A percentile compares a stretch with the other conserved stretches of the same genome.
Conservation (phyloP, 2,329 filamentous ascomycete species). For the Apiospora phragmitis region DNA sequence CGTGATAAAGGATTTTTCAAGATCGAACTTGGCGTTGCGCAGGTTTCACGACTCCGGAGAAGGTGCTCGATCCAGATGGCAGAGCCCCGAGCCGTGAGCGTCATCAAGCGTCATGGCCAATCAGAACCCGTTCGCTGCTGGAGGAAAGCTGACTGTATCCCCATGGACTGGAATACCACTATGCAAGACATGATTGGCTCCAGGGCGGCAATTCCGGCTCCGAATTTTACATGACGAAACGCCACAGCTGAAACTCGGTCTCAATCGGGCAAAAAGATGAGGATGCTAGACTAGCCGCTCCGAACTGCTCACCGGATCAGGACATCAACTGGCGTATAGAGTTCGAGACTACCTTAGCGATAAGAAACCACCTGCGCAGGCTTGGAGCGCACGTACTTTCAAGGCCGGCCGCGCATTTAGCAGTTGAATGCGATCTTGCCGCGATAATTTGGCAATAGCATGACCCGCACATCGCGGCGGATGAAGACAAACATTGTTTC, state of each 20-base stretch:
- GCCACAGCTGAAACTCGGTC: conserved; percentile 39
- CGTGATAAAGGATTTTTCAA: not conserved
- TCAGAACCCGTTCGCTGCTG: conserved; percentile 21
- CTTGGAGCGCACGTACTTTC: not conserved
- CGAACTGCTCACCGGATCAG: conserved; percentile 13
- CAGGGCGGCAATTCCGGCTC: conserved; percentile 23
- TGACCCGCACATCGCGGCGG: not conserved
- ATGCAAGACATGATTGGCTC: conserved; percentile 31
- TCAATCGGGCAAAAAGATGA: conserved; percentile 11
- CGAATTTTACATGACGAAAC: conserved; percentile 29
- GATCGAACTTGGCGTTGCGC: conserved; percentile 8
- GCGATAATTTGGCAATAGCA: conserved; percentile 11
- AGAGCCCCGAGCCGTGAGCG: conserved; percentile 23
- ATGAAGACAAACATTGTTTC: conserved; percentile 12
- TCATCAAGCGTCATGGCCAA: conserved; percentile 27
- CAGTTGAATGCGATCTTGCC: conserved; percentile 14
- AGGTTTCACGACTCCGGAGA: conserved; percentile 28
- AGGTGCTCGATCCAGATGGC: conserved; percentile 22
- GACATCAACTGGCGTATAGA: conserved; percentile 8
- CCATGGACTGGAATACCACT: conserved; percentile 22
- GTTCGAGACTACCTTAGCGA: conserved; percentile 10
- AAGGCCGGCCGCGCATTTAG: not conserved
- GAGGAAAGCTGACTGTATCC: conserved; percentile 26
- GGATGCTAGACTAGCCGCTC: not conserved
- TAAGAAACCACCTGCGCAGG: conserved; percentile 2